Percentiles rank a stretch among this genome's conserved stretches.
Conservation (phyloP, 1,284 basidiomycete genomes). For the Ganoderma sinense region DNA sequence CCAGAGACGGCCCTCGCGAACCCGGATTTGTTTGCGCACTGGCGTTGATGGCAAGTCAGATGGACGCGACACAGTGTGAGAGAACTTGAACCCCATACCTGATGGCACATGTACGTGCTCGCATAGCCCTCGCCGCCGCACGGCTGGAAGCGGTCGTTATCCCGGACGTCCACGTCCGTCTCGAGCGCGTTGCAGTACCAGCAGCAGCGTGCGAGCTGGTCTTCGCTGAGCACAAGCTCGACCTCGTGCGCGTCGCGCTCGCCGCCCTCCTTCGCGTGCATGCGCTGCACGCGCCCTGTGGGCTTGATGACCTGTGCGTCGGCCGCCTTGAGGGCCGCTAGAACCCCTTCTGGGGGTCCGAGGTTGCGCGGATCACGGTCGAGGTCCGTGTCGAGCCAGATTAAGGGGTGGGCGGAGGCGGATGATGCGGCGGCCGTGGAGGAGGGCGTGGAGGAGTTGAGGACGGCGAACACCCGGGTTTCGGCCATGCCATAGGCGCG, state of each 20-base stretch:
- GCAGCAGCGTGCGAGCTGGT: slow-evolving; percentile 12
- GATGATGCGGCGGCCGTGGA: neutral
- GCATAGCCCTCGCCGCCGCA: slow-evolving; percentile 1
- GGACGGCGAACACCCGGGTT: neutral
- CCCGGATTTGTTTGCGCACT: neutral
- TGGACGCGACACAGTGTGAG: neutral
- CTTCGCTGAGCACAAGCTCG: slow-evolving; percentile 4
- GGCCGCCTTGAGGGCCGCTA: slow-evolving; percentile 1
- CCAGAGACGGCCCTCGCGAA: neutral
- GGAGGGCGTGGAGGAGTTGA: neutral
- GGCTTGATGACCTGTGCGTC: neutral
- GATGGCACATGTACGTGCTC: slow-evolving; percentile 7
- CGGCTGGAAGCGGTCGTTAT: neutral
- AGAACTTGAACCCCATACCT: neutral
- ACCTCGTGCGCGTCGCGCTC: slow-evolving; percentile 9
- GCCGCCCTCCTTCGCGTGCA: slow-evolving; percentile 1
- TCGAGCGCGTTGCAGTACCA: slow-evolving; percentile 6
- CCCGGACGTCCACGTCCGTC: neutral
- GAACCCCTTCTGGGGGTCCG: neutral
- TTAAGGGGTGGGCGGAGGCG: slow-evolving; percentile 1
- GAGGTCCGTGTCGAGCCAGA: slow-evolving; percentile 11
- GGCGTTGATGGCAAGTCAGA: neutral
- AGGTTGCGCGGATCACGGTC: slow-evolving; percentile 8
- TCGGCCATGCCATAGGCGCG: slow-evolving; percentile 9
- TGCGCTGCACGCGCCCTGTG: slow-evolving; percentile 6